Conservation (phyloP, 108 stramenopile genomes). For the Mayamaea pseudoterrestris region DNA sequence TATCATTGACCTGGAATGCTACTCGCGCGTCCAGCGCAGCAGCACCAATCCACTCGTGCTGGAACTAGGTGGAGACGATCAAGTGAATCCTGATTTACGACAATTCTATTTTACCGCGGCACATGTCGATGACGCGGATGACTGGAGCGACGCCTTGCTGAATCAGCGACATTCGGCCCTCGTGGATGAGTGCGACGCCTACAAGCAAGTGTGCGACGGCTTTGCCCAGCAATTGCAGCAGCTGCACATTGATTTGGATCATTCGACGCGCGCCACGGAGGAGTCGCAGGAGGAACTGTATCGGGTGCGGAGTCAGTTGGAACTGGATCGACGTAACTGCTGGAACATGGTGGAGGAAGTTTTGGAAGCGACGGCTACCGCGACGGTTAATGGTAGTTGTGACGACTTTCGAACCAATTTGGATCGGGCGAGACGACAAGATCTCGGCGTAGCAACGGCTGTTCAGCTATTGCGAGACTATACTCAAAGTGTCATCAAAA, state of each 20-base stretch:
- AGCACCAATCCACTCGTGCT: slow-evolving; percentile 50
- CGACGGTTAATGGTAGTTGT: slow-evolving; percentile 17
- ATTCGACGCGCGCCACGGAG: slow-evolving; percentile 37
- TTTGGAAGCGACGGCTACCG: slow-evolving; percentile 27
- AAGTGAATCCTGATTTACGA: slow-evolving; percentile 72
- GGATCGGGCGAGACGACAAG: slow-evolving; percentile 50
- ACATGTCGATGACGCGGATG: slow-evolving; percentile 47
- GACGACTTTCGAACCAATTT: slow-evolving; percentile 31
- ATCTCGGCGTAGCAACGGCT: slow-evolving; percentile 25
- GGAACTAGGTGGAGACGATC: slow-evolving; percentile 71
- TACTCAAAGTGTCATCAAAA: too few species aligned
- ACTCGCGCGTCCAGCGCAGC: slow-evolving; percentile 70
- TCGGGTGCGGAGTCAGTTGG: slow-evolving; percentile 41
- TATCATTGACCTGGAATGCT: slow-evolving; percentile 94
- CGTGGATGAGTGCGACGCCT: slow-evolving; percentile 80
- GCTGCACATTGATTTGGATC: slow-evolving; percentile 58
- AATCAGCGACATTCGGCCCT: slow-evolving; percentile 67
- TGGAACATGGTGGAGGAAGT: slow-evolving; percentile 47
- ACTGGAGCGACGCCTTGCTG: slow-evolving; percentile 72
- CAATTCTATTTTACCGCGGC: slow-evolving; percentile 80
- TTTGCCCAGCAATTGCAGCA: slow-evolving; percentile 71
- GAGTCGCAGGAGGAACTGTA: slow-evolving; percentile 62
- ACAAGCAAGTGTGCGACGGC: slow-evolving; percentile 78
- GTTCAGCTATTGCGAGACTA: slow-evolving; percentile 46
- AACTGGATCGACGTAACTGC: slow-evolving; percentile 51